Evolutionary conservation across 2,329 filamentous ascomycete species (phyloP).

Genomic region (Phialophora expanda): DNA sequence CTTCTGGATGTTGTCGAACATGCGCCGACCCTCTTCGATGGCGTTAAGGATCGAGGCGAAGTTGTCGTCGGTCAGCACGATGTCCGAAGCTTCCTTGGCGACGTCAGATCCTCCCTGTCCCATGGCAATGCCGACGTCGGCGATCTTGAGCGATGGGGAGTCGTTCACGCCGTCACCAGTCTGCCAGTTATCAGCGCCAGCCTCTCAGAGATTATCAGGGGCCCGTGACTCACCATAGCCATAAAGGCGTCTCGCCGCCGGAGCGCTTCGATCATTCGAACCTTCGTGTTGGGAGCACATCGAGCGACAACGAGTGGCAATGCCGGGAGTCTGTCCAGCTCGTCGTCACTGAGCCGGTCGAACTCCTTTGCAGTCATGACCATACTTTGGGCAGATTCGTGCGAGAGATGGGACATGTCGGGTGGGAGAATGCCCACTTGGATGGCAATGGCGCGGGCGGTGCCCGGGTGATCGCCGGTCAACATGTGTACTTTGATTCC

Average conservation of each 20-base stretch:
- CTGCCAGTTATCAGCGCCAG: constrained; percentile 8
- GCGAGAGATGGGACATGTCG: neutral
- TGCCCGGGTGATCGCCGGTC: constrained; percentile 76
- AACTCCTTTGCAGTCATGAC: constrained; percentile 76
- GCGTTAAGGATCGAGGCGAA: constrained; percentile 85
- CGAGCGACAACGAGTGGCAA: constrained; percentile 64
- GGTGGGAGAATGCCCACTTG: constrained; percentile 74
- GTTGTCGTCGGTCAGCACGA: constrained; percentile 78
- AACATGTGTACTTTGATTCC: constrained; percentile 79
- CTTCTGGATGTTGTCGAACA: constrained; percentile 90
- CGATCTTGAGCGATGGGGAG: constrained; percentile 77
- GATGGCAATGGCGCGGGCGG: constrained; percentile 74
- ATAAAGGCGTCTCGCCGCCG: constrained; percentile 69
- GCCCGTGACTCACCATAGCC: constrained; percentile 63
- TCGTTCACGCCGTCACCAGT: constrained; percentile 91
- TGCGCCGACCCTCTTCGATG: constrained; percentile 80
- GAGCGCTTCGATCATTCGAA: constrained; percentile 77
- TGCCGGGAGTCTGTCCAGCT: constrained; percentile 65
- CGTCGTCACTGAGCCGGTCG: constrained; percentile 70
- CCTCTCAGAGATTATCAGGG: neutral
- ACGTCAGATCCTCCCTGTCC: constrained; percentile 80
- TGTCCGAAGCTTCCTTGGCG: constrained; percentile 71
- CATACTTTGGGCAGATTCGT: constrained; percentile 57
- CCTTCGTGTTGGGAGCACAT: constrained; percentile 69
- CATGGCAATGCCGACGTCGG: constrained; percentile 90